These are phyloP conservation scores for Carex littledalei DNA, from an alignment of 176 grass and related monocot genomes.

Conservation along the genomic window DNA sequence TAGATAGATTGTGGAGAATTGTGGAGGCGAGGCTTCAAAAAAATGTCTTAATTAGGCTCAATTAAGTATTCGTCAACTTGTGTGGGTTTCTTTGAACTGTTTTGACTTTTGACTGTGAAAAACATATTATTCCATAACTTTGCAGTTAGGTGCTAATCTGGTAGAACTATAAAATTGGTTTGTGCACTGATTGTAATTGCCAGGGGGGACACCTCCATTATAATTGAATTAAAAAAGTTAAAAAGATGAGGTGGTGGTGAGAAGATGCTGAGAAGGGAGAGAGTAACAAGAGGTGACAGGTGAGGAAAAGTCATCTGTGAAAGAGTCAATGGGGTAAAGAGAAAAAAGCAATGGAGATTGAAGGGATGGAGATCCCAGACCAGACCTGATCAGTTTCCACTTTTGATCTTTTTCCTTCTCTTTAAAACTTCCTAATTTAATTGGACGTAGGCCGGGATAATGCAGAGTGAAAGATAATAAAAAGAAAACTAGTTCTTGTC, in stretches of 20 bases:
- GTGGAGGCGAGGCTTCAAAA: too few species aligned
- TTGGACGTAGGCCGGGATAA: background rate
- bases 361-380: background rate
- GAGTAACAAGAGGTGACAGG: background rate
- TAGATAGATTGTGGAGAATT: background rate
- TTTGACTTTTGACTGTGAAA: background rate
- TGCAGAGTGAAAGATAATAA: background rate
- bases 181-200: background rate
- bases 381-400: background rate
- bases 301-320: background rate
- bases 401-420: background rate
- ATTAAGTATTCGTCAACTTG: too few species aligned
- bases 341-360: background rate
- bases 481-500: background rate
- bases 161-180: background rate
- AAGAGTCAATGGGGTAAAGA: background rate
- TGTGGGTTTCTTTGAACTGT: too few species aligned
- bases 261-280: background rate
- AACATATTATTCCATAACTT: background rate
- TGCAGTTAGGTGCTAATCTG: background rate
- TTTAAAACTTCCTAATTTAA: background rate
- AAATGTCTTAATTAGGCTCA: too few species aligned
- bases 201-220: background rate
- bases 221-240: background rate
- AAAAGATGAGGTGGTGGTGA: background rate